Conservation (phyloP, 1,139 yeast species). For the Candida albicans region DNA sequence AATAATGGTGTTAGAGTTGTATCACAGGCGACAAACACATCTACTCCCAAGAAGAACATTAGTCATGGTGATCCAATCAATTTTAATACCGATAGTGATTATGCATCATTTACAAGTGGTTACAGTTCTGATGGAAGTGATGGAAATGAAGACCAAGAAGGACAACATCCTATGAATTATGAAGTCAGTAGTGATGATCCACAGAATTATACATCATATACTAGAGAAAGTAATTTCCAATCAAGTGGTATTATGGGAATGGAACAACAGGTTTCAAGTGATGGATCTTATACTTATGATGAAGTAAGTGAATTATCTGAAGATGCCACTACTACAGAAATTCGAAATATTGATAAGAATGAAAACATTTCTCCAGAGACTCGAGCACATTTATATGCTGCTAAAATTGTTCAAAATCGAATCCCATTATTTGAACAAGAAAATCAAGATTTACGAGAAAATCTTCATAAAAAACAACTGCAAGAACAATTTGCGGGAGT, state of each 20-base stretch:
- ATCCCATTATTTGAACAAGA: slow-evolving; percentile 10
- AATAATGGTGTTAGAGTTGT: slow-evolving; percentile 8
- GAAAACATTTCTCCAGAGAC: slow-evolving; percentile 1
- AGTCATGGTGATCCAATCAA: slow-evolving; percentile 11
- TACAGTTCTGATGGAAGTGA: slow-evolving; percentile 19
- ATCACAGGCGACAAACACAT: slow-evolving; percentile 33
- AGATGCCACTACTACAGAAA: not conserved
- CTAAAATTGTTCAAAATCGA: slow-evolving; percentile 1
- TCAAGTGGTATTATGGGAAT: slow-evolving; percentile 1
- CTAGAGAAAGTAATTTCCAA: slow-evolving; percentile 5
- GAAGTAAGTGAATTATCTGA: slow-evolving; percentile 13
- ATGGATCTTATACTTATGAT: slow-evolving; percentile 30
- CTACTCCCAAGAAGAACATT: slow-evolving; percentile 35
- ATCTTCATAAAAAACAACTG: slow-evolving; percentile 4
- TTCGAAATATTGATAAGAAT: not conserved
- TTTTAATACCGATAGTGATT: slow-evolving; percentile 17
- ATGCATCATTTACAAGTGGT: slow-evolving; percentile 39
- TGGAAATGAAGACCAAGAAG: slow-evolving; percentile 1
- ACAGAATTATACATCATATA: slow-evolving; percentile 30
- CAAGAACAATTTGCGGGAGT: too few relatives aligned
- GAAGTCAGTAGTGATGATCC: slow-evolving; percentile 6
- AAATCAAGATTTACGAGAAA: slow-evolving; percentile 13
- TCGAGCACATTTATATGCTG: not conserved
- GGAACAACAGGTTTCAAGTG: slow-evolving; percentile 19
- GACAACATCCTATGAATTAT: slow-evolving; percentile 9